phyloP scores from a whole-genome alignment of 352 stramenopile genomes.

The Halophytophthora batemanensis region DNA sequence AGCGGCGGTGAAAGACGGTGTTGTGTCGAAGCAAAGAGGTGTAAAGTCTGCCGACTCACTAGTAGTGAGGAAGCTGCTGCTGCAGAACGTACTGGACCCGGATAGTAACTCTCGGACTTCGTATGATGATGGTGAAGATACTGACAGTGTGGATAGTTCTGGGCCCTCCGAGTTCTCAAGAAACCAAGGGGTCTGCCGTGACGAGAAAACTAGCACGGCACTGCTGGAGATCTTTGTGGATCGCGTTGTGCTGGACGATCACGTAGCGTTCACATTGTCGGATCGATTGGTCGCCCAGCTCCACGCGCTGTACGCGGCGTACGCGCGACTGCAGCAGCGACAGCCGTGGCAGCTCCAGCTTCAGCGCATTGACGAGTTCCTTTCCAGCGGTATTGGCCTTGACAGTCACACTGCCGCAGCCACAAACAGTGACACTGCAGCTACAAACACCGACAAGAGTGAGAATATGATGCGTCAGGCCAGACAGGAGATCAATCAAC shows the following conservation, averaged over 20 bases:
- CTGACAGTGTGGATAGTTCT: neutral
- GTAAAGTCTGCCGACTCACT: neutral
- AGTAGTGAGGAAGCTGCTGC: slow-evolving; percentile 12
- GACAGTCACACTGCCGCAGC: slow-evolving; percentile 2
- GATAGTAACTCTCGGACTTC: neutral
- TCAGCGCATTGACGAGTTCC: slow-evolving; percentile 40
- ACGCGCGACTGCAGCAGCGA: slow-evolving; percentile 45
- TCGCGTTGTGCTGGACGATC: slow-evolving; percentile 71
- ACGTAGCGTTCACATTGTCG: slow-evolving; percentile 56
- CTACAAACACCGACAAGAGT: slow-evolving; percentile 3
- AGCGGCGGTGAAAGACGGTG: neutral
- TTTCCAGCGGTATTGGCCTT: slow-evolving; percentile 15
- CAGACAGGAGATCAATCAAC: slow-evolving; percentile 30
- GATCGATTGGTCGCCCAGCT: slow-evolving; percentile 70
- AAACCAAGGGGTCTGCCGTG: neutral
- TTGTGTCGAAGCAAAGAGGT: neutral
- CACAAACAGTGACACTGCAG: neutral
- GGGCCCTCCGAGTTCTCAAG: neutral
- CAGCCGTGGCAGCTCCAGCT: slow-evolving; percentile 50
- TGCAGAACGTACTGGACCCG: neutral
- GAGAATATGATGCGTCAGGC: slow-evolving; percentile 17
- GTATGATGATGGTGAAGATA: neutral
- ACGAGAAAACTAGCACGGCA: slow-evolving; percentile 5
- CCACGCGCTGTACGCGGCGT: slow-evolving; percentile 49
- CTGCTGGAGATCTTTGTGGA: slow-evolving; percentile 55